A percentile compares a stretch with the other conserved stretches of the same genome.
phyloP scores from a whole-genome alignment of 108 stramenopile genomes.

The Skeletonema potamos region DNA sequence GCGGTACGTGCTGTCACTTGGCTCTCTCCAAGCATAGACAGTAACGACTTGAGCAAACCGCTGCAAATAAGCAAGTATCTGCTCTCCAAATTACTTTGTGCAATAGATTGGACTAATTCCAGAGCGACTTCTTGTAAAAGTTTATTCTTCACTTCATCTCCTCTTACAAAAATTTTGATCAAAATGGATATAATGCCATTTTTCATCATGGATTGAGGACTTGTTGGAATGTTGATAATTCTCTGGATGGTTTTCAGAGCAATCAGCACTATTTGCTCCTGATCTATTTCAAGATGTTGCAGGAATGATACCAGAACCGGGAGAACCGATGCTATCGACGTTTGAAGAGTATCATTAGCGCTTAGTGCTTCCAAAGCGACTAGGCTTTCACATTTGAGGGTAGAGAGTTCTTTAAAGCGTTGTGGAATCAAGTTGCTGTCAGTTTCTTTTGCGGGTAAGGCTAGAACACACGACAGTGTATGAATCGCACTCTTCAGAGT shows the following conservation, averaged over 20 bases:
- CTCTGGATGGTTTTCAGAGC: slow-evolving; percentile 61
- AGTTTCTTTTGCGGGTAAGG: slow-evolving; percentile 38
- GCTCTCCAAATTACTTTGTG: not conserved
- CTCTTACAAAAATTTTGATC: slow-evolving; percentile 14
- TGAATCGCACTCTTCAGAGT: slow-evolving; percentile 65
- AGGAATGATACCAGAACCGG: slow-evolving; percentile 67
- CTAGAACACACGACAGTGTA: slow-evolving; percentile 62
- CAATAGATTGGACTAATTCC: slow-evolving; percentile 57
- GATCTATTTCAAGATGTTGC: slow-evolving; percentile 6
- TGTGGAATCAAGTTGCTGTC: slow-evolving; percentile 22
- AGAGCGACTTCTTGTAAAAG: slow-evolving; percentile 38
- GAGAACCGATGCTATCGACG: slow-evolving; percentile 61
- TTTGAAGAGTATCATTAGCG: slow-evolving; percentile 68
- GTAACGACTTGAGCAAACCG: slow-evolving; percentile 6
- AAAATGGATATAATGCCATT: slow-evolving; percentile 51
- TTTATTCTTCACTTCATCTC: not conserved
- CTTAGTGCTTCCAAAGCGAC: slow-evolving; percentile 67
- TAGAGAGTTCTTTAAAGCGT: slow-evolving; percentile 45
- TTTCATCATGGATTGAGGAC: slow-evolving; percentile 58
- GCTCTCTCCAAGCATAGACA: slow-evolving; percentile 12
- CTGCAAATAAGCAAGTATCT: slow-evolving; percentile 6
- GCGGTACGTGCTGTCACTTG: not conserved
- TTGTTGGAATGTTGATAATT: slow-evolving; percentile 68
- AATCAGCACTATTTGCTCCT: slow-evolving; percentile 40
- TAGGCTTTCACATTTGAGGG: slow-evolving; percentile 72